These are phyloP conservation scores for Eimeria mitis DNA, from an alignment of 169 alveolate species.

Conservation along the genomic window DNA sequence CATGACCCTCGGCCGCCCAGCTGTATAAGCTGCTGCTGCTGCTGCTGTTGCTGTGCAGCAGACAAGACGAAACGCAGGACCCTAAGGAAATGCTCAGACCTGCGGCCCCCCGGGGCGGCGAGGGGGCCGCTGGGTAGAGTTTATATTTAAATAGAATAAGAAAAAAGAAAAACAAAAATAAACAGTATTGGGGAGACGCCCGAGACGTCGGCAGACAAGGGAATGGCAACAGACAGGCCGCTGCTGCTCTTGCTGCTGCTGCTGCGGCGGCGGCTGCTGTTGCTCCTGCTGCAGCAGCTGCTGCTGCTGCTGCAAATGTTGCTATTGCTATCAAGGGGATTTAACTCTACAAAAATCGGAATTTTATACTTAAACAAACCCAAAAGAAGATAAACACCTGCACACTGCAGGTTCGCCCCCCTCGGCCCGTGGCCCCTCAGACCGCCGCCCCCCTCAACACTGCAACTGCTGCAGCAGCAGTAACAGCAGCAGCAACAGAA, in stretches of 20 bases:
- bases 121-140: neutral
- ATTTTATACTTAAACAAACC: neutral
- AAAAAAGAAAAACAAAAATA: neutral
- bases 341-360: neutral
- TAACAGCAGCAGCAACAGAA: neutral
- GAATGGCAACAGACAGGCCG: neutral
- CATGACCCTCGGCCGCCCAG: neutral
- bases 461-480: neutral
- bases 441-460: neutral
- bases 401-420: neutral
- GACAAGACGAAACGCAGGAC: neutral
- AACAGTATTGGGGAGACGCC: neutral
- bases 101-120: slow-evolving; percentile 1
- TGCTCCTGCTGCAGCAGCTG: neutral
- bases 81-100: neutral
- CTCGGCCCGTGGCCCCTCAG: neutral
- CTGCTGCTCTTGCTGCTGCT: neutral
- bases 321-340: neutral
- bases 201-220: neutral
- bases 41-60: neutral
- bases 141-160: neutral
- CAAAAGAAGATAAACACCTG: neutral
- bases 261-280: neutral
- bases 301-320: neutral
- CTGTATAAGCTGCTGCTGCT: neutral